Evolutionary conservation across 345 rosid genomes (phyloP), one percentile per base, ranked within the genome.

Genomic region (Eucalyptus curtisii): DNA sequence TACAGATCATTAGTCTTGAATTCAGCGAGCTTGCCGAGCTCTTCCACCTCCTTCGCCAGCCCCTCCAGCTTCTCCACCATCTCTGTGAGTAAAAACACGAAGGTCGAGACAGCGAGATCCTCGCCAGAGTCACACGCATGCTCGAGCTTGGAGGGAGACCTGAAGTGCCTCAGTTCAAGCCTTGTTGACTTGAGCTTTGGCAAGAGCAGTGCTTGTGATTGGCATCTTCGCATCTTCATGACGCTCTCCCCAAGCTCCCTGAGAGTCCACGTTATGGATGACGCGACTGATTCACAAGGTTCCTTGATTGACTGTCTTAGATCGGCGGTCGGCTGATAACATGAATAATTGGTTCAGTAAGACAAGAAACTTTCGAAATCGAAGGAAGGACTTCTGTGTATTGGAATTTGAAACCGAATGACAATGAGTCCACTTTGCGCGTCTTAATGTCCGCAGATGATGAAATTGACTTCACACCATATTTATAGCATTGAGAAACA

Each of bases 181-280:
- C 93, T 92, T 4, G 86, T 88, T 55, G 93, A 89, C 90, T 94
- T 94, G 92, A 96, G 85, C 89, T 92, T 90, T 7, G 94, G 93
- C 88, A 85, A 55, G 40, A 95, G 89, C 13, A 37, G 12, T 37
- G 10, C 87, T 47, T 80, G 91, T 11, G 92, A 10, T 48, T 91
- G 89, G 90, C 93, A 92, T 90, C 88, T 93, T 55, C 88, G 94
- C 96, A 91, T 96, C 31, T 71, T 90, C 87, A 10, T 79, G 11
- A 96, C 88, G 95, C 95, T 93, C 44, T 92, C 95, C 80, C 97
- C 96, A 8, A 96, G 91, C 89, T 94, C 95, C 88, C 92, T 91
- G 16, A 96, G 90, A 7, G 90, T 90, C 95, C 92, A 90, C 8
- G 93, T 89, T 31, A 96, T 91, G 22, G 93, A 88, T 68, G 92